Evolutionary conservation across 495 filamentous ascomycete species (phyloP), one percentile per base, ranked within the genome.

Genomic region (Penicillium macrosclerotiorum): DNA sequence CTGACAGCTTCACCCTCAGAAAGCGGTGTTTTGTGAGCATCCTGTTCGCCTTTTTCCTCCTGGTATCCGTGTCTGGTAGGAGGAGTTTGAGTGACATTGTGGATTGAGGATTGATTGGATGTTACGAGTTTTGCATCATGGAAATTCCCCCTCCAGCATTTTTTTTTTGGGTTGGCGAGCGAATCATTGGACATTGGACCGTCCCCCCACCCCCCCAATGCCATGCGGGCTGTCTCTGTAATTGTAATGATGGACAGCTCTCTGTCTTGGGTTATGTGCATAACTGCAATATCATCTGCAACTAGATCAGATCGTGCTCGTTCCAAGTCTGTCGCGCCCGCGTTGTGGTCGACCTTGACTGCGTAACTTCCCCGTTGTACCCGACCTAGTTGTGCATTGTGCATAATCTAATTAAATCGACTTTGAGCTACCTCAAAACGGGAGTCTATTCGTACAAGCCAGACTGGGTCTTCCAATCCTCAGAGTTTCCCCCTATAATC

Each of bases 111-210:
- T 24, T 14, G 40, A 48, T 30, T 49, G 34, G 30, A 34, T 12
- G 29, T 54, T 54, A 42, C 35, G 38, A 49, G 44, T 37, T 35
- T 59, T 57, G 55, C 60, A 59, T 62, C 45, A 51, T 36, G 39
- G 54, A 54, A 54, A 54, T 44, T 64, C 63, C 54, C 55, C 59
- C 45, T 61, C 63, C 58, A 49, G 49, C 44, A 47, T 54, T 57
- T 18, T 46, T 52, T 54, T 57, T 18, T 46, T 52, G 42, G 45
- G 37, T 29, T 42, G 51, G 49, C 45, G 46, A 57, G 49, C 46
- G 55, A 49, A 37, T 52, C 44, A 45, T 52, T 36, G 45, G 37
- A 47, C 37, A 46, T 41, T 31, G 37, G 17, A 26, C 35, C 42
- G 24, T 51, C 30, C 39, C 44, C 33, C 20, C n/a, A n/a, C n/a